Conservation (phyloP, 345 rosid genomes). For the Alliaria petiolata region DNA sequence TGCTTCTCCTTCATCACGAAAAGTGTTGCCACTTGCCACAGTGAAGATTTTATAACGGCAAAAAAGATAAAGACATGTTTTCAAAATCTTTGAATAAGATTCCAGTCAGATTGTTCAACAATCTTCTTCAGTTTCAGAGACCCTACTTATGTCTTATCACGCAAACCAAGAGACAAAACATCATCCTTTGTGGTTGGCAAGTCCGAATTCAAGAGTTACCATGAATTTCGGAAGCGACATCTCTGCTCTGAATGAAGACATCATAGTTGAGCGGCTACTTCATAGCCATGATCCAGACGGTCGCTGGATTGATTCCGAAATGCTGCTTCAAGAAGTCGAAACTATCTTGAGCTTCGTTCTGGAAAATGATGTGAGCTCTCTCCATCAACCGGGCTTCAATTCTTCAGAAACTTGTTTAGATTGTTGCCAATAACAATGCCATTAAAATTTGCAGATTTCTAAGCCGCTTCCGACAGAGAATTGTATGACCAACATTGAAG, state of each 20-base stretch:
- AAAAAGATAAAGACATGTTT: slow-evolving; percentile 10
- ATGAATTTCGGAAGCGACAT: slow-evolving; percentile 17
- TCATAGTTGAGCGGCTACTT: slow-evolving; percentile 51
- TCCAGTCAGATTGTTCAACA: slow-evolving; percentile 29
- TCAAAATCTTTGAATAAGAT: slow-evolving; percentile 17
- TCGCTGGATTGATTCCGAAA: slow-evolving; percentile 58
- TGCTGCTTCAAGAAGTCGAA: slow-evolving; percentile 54
- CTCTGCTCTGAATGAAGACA: slow-evolving; percentile 39
- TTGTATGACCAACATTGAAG: slow-evolving; percentile 36
- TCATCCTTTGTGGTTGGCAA: neutral
- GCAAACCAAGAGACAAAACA: neutral
- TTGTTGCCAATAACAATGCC: neutral
- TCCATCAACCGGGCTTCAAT: neutral
- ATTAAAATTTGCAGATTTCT: slow-evolving; percentile 38
- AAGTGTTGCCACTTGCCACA: slow-evolving; percentile 7
- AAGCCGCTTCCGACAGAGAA: slow-evolving; percentile 7
- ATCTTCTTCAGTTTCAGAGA: slow-evolving; percentile 13
- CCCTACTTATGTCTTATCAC: slow-evolving; percentile 24
- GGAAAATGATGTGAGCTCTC: slow-evolving; percentile 26
- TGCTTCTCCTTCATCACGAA: neutral
- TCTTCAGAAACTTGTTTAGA: neutral
- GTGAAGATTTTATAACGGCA: neutral
- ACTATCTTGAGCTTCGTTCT: slow-evolving; percentile 45
- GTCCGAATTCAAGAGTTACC: neutral
- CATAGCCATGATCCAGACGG: slow-evolving; percentile 75